Evolutionary conservation across 306 rosid species (phyloP).

Genomic region (Malus orientalis): DNA sequence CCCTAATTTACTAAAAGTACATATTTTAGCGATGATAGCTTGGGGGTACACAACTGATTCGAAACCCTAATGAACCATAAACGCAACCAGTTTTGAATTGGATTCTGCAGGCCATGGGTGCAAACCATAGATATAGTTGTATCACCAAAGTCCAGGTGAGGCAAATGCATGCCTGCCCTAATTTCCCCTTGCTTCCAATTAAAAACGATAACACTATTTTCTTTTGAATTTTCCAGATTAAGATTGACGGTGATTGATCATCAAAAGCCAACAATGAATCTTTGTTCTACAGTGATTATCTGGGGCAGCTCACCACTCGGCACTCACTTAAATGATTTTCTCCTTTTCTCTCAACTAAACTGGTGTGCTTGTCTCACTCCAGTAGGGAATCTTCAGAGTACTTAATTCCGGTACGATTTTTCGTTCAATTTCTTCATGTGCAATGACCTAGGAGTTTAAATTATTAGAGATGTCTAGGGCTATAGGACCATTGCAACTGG

Average conservation of each 20-base stretch:
- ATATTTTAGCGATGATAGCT: too few relatives aligned
- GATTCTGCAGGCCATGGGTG: neutral
- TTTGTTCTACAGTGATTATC: neutral
- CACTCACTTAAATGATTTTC: neutral
- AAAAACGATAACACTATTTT: neutral
- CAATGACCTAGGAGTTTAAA: neutral
- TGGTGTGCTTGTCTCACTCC: neutral
- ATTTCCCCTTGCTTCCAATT: neutral
- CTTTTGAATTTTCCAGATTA: neutral
- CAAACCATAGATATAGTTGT: neutral
- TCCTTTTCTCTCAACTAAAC: neutral
- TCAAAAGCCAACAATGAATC: neutral
- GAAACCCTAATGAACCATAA: neutral
- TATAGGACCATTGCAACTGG: neutral
- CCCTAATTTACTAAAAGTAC: neutral
- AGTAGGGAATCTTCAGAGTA: neutral
- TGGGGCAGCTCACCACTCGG: neutral
- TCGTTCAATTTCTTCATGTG: neutral
- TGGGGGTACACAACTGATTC: neutral
- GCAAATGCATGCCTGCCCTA: neutral
- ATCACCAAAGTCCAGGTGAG: neutral
- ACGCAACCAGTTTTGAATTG: neutral
- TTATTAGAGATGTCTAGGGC: neutral
- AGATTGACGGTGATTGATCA: constrained; percentile 10
- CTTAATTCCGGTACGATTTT: neutral